Base-by-base conservation (phyloP, 345 rosid genomes). In the Luvunga scandens region DNA sequence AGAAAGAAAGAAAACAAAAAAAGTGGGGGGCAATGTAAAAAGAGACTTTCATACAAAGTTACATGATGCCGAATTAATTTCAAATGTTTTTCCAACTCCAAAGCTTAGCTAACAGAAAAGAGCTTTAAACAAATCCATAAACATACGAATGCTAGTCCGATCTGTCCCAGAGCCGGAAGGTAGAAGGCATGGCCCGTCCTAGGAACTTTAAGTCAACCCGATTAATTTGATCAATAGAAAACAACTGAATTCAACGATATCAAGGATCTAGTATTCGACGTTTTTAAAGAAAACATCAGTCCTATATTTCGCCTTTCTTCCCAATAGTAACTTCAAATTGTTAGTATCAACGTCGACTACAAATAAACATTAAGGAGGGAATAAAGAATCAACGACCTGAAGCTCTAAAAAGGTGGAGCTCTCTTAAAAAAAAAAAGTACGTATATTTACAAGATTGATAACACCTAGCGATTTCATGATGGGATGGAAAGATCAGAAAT, bases 331-430 rank as follows among this genome's bases (percentile, higher is more conserved):
- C 77, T 71, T 79, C 79, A 74, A 55, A 66, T 66, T 2, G 83
- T 76, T 75, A 65, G 78, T 22, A 63, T 71, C 79, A 69, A 60
- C 59, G 64, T 48, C 71, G 34, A 67, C 64, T 27, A 59, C 53
- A 14, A 56, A 79, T 81, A 68, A 83, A 81, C 80, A 71, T 64
- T 4, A 62, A 50, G 28, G 48, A 25, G 67, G 70, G 79, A 76
- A 83, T 45, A 84, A 90, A 85, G 90, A 86, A 86, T 86, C 81
- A 68, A 81, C 66, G 78, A 76, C 84, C 89, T 81, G 66, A 72
- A 77, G 77, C 76, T 75, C 88, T 83, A 80, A 30, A 30, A 82
- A 78, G 18, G 10, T 33, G 82, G 80, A 79, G 90, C 89, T 82
- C 88, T 31, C 64, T 24, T 19, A 67, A 81, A 71, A 69, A 77